Base-by-base conservation (phyloP, 495 filamentous ascomycete genomes). In the Tuber umbilicatum region DNA sequence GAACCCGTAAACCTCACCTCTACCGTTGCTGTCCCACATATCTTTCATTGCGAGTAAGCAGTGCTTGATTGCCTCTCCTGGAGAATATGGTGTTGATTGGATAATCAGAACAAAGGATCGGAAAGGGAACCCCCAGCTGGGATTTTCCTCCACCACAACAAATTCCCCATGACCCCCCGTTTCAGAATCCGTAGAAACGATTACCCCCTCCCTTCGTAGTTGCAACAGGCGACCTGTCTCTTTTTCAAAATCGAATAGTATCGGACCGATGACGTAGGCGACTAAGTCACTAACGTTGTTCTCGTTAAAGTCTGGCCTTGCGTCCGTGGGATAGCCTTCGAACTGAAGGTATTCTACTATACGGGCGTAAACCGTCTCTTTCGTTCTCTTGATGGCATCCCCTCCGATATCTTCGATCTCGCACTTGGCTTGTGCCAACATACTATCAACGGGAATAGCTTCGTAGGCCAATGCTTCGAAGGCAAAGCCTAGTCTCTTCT, bases 41-140 rank as follows among this genome's bases (percentile, higher is more conserved):
- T 77, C 73, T 16, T 77, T 77, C 68, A 77, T 27, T n/a, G 73
- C 64, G 41, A 75, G 50, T 14, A 75, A 77, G 71, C 72, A 75
- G 35, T 64, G 60, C 37, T 76, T 73, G 23, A 27, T 74, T 38
- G 39, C 73, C 37, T 77, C 68, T 77, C 75, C 39, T 45, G 71
- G 68, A 31, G 60, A 78, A 73, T n/a, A n/a, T n/a, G 4, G 10
- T 12, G 35, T 75, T 27, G 40, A 69, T 73, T 75, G 68, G 40
- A 77, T 55, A 31, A 69, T 37, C 23, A 70, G 41, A 19, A 74
- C 45, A 47, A 74, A 74, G 14, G 45, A 74, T 5, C n/a, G n/a
- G n/a, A n/a, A n/a, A n/a, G n/a, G n/a, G n/a, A n/a, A n/a, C n/a
- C n/a, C n/a, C n/a, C n/a, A n/a, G n/a, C n/a, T n/a, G n/a, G n/a